phyloP scores from a whole-genome alignment of 352 stramenopile species.

The Elongisporangium prolatum region DNA sequence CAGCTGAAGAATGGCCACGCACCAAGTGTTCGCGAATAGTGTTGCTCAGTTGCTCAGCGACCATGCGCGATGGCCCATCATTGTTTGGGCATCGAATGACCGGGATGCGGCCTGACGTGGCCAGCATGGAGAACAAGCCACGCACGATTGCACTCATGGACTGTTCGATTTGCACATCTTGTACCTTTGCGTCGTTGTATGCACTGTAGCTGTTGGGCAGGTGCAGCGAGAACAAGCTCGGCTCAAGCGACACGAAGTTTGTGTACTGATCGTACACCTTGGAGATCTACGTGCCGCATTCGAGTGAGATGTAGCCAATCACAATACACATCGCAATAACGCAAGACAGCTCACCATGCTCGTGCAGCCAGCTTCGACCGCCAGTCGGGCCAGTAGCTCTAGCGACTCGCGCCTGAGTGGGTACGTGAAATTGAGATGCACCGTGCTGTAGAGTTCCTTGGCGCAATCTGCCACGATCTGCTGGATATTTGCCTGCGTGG shows the following conservation, averaged over 20 bases:
- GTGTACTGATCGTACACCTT: slow-evolving; percentile 97
- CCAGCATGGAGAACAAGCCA: slow-evolving; percentile 92
- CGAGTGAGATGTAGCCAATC: no score
- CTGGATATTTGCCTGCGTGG: slow-evolving; percentile 93
- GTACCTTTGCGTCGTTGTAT: slow-evolving; percentile 90
- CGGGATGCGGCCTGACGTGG: slow-evolving; percentile 90
- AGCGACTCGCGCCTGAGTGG: slow-evolving; percentile 84
- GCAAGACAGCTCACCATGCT: slow-evolving; percentile 45
- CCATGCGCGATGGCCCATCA: slow-evolving; percentile 95
- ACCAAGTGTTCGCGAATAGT: slow-evolving; percentile 76
- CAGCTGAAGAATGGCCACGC: background rate
- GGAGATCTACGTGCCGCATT: slow-evolving; percentile 53
- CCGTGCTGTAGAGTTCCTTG: slow-evolving; percentile 90
- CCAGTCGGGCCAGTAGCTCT: slow-evolving; percentile 80
- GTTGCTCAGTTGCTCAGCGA: slow-evolving; percentile 91
- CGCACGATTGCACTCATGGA: slow-evolving; percentile 63
- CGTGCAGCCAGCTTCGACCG: slow-evolving; percentile 71
- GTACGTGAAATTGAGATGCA: slow-evolving; percentile 94
- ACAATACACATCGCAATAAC: background rate
- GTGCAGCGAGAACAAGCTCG: slow-evolving; percentile 93
- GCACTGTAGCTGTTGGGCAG: slow-evolving; percentile 89
- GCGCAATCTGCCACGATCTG: slow-evolving; percentile 93
- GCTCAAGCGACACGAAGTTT: slow-evolving; percentile 96
- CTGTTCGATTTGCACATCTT: slow-evolving; percentile 80
- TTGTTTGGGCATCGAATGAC: slow-evolving; percentile 94